Base-by-base conservation (phyloP, 2,329 filamentous ascomycete genomes). In the Metarhizium anisopliae region DNA sequence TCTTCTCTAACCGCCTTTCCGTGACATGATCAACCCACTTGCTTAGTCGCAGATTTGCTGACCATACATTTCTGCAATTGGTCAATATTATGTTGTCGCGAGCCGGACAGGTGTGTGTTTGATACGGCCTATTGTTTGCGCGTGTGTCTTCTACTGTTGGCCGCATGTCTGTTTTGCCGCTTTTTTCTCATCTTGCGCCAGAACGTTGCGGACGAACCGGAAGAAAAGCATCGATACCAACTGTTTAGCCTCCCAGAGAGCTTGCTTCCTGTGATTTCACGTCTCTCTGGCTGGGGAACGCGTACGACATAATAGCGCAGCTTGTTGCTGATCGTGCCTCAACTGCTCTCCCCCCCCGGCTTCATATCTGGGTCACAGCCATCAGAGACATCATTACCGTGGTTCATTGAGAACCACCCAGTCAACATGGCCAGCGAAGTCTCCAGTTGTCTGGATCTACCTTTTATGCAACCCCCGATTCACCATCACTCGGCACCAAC, bases 381-480 rank as follows among this genome's bases (percentile, higher is more conserved):
- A 45, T 40, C 38, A 11, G 38, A 55, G 32, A 16, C 45, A 43
- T 30, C 35, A 36, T 42, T 45, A 47, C n/a, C 50, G 29, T 52
- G 30, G 40, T 35, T 40, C 42, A 14, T 25, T 6, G 8, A 10
- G 50, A 35, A 38, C 11, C 38, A 16, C 18, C 25, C 40, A 20
- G n/a, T 36, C 47, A 58, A 16, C 16, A 60, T 60, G 59, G 55
- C 57, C 11, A 53, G 47, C 49, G 54, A 53, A 38, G 49, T 54
- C 14, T 55, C 52, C 18, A 52, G 30, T 40, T 60, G 55, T 35
- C 51, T 60, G 40, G 59, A 59, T 10, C 32, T 60, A 50, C 55
- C 59, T 4, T 60, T 60, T 20, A 42, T 60, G 29, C 59, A 59
- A 16, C 36, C 49, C 30, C 38, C 57, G 4, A 47, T 36, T 16